phyloP scores from a whole-genome alignment of 345 rosid species.

The Microcos paniculata region DNA sequence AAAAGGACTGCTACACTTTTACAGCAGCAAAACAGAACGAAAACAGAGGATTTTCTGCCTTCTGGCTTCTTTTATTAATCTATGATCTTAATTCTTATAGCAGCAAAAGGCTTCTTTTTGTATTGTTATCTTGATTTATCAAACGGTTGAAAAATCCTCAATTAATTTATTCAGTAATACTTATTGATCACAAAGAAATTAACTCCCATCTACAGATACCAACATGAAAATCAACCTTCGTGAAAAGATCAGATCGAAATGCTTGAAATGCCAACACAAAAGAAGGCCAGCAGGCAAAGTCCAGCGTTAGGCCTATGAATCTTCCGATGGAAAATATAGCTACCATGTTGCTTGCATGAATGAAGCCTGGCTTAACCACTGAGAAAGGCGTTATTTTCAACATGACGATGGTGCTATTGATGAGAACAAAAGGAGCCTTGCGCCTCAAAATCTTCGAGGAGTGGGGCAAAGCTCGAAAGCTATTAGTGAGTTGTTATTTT shows the following conservation, averaged over 20 bases:
- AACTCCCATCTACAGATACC: too few species aligned
- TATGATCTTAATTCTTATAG: too few species aligned
- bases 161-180: too few species aligned
- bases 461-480: background rate
- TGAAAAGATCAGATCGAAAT: background rate
- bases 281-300: background rate
- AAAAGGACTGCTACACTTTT: too few species aligned
- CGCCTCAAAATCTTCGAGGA: background rate
- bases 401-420: background rate
- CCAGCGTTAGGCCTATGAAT: background rate
- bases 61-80: too few species aligned
- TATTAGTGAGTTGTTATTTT: background rate
- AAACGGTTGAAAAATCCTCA: too few species aligned
- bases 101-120: too few species aligned
- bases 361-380: background rate
- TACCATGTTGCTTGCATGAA: conserved; percentile 13
- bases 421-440: background rate
- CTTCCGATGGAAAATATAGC: background rate
- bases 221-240: background rate
- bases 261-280: background rate
- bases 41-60: too few species aligned
- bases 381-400: background rate
- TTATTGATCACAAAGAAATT: too few species aligned
- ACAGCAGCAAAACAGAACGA: too few species aligned
- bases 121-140: too few species aligned